Evolutionary conservation across 768 basidiomycete species (phyloP).

Genomic region (Trametes gibbosa): DNA sequence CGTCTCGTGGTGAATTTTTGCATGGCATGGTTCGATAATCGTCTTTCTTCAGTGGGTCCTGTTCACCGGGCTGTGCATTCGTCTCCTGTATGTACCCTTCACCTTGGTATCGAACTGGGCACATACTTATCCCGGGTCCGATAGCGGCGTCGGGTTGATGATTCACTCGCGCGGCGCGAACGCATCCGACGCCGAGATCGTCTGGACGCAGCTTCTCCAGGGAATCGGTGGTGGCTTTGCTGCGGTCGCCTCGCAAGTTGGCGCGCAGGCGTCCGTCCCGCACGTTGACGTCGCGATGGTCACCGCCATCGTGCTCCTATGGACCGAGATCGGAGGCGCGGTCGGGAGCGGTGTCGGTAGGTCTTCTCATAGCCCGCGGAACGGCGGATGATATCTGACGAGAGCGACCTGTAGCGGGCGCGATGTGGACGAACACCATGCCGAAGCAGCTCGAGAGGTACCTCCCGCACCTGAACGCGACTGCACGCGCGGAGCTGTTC

Average conservation of each 20-base stretch:
- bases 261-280: slow-evolving; percentile 47
- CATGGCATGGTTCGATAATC: not conserved
- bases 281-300: slow-evolving; percentile 41
- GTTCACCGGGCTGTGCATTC: slow-evolving; percentile 34
- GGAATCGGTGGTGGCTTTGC: slow-evolving; percentile 53
- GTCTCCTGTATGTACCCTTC: slow-evolving; percentile 23
- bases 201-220: slow-evolving; percentile 48
- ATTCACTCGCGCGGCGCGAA: slow-evolving; percentile 27
- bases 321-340: slow-evolving; percentile 45
- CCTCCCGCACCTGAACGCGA: slow-evolving; percentile 47
- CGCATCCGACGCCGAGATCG: slow-evolving; percentile 33
- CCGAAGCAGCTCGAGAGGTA: slow-evolving; percentile 54
- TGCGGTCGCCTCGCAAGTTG: slow-evolving; percentile 41
- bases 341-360: slow-evolving; percentile 42
- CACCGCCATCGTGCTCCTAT: slow-evolving; percentile 47
- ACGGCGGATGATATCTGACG: slow-evolving; percentile 26
- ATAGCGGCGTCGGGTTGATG: slow-evolving; percentile 30
- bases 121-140: not conserved
- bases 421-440: slow-evolving; percentile 67
- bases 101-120: not conserved
- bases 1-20: not conserved
- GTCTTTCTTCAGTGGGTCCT: slow-evolving; percentile 30
- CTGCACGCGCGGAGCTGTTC: slow-evolving; percentile 45
- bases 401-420: slow-evolving; percentile 41
- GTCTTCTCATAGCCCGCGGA: slow-evolving; percentile 25